Evolutionary conservation across 106 monocot species (phyloP).

Genomic region (Narthecium ossifragum): DNA sequence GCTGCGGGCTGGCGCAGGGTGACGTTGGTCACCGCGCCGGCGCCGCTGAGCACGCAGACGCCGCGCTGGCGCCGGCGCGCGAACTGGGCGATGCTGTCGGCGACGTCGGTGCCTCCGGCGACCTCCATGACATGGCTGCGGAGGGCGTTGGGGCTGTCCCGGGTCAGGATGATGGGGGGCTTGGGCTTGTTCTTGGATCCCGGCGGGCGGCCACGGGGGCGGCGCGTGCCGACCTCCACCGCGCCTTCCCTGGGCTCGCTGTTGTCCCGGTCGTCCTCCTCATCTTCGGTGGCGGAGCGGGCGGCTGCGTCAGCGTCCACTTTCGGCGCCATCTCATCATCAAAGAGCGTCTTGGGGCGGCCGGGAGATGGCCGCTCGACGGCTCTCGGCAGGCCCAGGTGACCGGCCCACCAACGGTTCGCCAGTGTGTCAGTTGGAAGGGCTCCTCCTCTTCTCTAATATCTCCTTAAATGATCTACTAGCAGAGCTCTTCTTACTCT

Average conservation of each 20-base stretch:
- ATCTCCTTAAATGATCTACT: not conserved
- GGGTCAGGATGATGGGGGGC: conserved; percentile 14
- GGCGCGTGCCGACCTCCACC: conserved; percentile 3
- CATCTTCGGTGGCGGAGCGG: not conserved
- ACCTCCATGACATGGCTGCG: conserved; percentile 37
- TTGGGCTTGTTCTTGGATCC: conserved; percentile 19
- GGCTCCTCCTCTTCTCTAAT: not conserved
- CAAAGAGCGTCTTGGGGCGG: not conserved
- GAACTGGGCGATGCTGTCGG: conserved; percentile 19
- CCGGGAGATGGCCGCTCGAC: not conserved
- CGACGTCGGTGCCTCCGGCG: conserved; percentile 28
- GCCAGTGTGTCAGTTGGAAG: not conserved
- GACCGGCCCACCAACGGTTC: conserved; percentile 14
- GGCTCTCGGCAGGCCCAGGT: conserved; percentile 5
- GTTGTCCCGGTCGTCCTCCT: conserved; percentile 3
- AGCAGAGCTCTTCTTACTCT: not conserved
- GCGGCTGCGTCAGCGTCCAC: not conserved
- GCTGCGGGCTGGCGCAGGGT: conserved; percentile 32
- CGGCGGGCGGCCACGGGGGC: conserved; percentile 12
- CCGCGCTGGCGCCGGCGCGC: conserved; percentile 12
- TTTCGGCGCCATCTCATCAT: not conserved
- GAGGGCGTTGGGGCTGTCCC: conserved; percentile 23
- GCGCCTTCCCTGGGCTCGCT: conserved; percentile 15
- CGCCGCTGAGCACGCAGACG: conserved; percentile 17
- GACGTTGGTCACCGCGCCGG: conserved; percentile 31